These are phyloP conservation scores for Arabidopsis suecica DNA, from an alignment of 345 rosid species.

Conservation along the genomic window DNA sequence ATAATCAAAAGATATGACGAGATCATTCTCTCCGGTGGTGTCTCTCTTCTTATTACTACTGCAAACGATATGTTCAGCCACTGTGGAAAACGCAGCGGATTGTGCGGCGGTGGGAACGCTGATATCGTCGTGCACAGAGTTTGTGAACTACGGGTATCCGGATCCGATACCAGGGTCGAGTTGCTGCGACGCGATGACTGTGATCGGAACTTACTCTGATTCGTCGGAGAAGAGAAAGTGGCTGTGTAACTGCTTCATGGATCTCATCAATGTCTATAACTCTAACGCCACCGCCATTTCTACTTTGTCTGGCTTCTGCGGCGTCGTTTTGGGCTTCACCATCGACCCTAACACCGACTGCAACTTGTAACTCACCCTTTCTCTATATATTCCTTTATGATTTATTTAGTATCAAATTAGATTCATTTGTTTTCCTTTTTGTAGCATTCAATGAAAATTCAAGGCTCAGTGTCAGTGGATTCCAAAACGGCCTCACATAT, in stretches of 20 bases:
- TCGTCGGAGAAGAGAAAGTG: slow-evolving; percentile 41
- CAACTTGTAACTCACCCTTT: slow-evolving; percentile 48
- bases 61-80: slow-evolving; percentile 25
- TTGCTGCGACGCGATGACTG: slow-evolving; percentile 60
- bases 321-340: slow-evolving; percentile 65
- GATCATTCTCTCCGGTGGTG: neutral
- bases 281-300: slow-evolving; percentile 72
- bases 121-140: slow-evolving; percentile 55
- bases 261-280: slow-evolving; percentile 51
- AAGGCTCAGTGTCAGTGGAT: neutral
- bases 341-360: slow-evolving; percentile 74
- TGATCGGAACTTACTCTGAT: slow-evolving; percentile 49
- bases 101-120: slow-evolving; percentile 61
- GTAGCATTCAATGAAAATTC: slow-evolving; percentile 36
- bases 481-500: too few relatives aligned
- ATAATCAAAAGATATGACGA: slow-evolving; percentile 8
- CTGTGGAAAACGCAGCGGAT: slow-evolving; percentile 43
- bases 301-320: slow-evolving; percentile 79
- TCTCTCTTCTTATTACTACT: slow-evolving; percentile 17
- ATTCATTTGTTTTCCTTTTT: neutral
- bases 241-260: slow-evolving; percentile 59
- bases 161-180: slow-evolving; percentile 63
- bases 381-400: neutral
- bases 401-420: neutral
- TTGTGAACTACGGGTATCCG: slow-evolving; percentile 57